Evolutionary conservation across 1,284 basidiomycete species (phyloP).

Genomic region (Phlebopus sp.): DNA sequence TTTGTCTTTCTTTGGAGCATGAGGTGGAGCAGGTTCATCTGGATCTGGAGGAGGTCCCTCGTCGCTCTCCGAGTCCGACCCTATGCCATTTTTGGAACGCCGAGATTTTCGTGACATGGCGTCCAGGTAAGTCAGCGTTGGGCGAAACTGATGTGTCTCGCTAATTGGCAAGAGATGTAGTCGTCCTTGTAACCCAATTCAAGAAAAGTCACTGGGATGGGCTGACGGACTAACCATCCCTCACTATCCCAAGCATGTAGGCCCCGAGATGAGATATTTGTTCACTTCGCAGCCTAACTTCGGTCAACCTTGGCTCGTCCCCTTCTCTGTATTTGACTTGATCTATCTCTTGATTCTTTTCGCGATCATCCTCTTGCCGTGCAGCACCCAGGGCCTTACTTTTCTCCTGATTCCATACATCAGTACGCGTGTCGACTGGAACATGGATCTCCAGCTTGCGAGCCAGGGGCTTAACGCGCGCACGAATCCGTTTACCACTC

Average conservation of each 20-base stretch:
- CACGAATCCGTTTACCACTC: constrained; percentile 72
- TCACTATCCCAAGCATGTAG: constrained; percentile 72
- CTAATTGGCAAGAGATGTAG: constrained; percentile 75
- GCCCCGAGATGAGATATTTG: constrained; percentile 57
- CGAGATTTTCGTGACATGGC: constrained; percentile 59
- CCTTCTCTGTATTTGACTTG: constrained; percentile 48
- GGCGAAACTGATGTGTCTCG: constrained; percentile 75
- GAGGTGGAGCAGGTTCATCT: constrained; percentile 56
- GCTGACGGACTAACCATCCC: constrained; percentile 50
- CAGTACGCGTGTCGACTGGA: constrained; percentile 69
- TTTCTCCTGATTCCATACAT: constrained; percentile 74
- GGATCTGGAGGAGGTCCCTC: constrained; percentile 78
- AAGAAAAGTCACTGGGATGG: constrained; percentile 8
- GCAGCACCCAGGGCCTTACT: constrained; percentile 63
- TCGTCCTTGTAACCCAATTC: constrained; percentile 45
- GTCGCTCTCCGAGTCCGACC: constrained; percentile 68
- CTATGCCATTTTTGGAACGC: constrained; percentile 46
- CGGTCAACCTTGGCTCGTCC: constrained; percentile 58
- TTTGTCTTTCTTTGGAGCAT: constrained; percentile 57
- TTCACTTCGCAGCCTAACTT: constrained; percentile 72
- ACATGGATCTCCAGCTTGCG: constrained; percentile 71
- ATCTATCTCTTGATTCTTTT: constrained; percentile 60
- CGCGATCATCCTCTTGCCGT: constrained; percentile 65
- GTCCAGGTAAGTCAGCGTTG: constrained; percentile 76
- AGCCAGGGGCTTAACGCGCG: constrained; percentile 62